phyloP scores from a whole-genome alignment of 2,329 filamentous ascomycete genomes.

The Cytospora piceae region DNA sequence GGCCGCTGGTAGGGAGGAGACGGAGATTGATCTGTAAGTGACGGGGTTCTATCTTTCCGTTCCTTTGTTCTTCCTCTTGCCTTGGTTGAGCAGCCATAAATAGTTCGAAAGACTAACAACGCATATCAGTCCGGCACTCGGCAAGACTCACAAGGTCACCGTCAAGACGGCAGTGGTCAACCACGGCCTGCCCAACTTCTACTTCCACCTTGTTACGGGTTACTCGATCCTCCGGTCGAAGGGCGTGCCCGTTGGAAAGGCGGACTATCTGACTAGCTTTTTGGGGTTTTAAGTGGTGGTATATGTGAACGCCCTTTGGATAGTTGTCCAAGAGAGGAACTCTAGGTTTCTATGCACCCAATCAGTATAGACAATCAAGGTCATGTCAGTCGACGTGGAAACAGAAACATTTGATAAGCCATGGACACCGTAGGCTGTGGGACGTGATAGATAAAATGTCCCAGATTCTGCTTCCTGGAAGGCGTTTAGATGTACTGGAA shows the following conservation, averaged over 20 bases:
- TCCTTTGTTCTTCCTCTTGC: background rate
- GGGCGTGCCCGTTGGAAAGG: slow-evolving; percentile 61
- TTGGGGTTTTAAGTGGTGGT: slow-evolving; percentile 16
- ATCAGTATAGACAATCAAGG: too few relatives aligned
- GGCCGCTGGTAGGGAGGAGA: slow-evolving; percentile 35
- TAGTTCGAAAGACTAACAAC: background rate
- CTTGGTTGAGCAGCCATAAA: background rate
- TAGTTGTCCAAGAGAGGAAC: too few relatives aligned
- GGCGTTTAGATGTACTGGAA: too few relatives aligned
- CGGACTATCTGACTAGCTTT: slow-evolving; percentile 50
- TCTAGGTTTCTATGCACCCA: too few relatives aligned
- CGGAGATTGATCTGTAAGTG: slow-evolving; percentile 37
- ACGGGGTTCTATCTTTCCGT: background rate
- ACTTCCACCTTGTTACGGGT: slow-evolving; percentile 60
- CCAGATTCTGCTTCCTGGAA: too few relatives aligned
- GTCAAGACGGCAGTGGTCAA: slow-evolving; percentile 49
- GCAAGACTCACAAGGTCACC: slow-evolving; percentile 22
- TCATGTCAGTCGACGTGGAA: too few relatives aligned
- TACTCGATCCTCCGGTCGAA: slow-evolving; percentile 61
- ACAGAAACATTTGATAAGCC: too few relatives aligned
- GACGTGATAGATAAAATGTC: too few relatives aligned
- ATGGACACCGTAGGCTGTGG: too few relatives aligned
- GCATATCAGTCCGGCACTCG: slow-evolving; percentile 18
- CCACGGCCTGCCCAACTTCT: slow-evolving; percentile 61
- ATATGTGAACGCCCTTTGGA: background rate